phyloP scores from a whole-genome alignment of 2,329 filamentous ascomycete genomes.

The Colletotrichum higginsianum region DNA sequence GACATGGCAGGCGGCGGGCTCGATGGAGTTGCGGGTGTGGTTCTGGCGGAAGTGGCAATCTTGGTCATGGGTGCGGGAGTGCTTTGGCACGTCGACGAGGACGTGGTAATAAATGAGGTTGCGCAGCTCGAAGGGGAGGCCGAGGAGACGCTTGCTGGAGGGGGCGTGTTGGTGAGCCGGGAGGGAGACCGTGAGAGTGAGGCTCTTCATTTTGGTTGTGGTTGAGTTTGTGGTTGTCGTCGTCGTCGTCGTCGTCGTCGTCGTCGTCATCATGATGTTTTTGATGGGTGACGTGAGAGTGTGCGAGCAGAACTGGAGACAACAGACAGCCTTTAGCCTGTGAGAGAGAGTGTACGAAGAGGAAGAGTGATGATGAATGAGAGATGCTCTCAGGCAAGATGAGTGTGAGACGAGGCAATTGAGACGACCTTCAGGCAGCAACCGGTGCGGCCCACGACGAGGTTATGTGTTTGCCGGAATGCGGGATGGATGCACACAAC shows the following conservation, averaged over 20 bases:
- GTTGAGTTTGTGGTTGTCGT: background rate
- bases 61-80: constrained; percentile 9
- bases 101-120: constrained; percentile 19
- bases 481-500: background rate
- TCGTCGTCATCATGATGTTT: background rate
- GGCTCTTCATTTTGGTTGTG: background rate
- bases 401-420: background rate
- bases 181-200: constrained; percentile 24
- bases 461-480: background rate
- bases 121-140: constrained; percentile 37
- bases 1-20: constrained; percentile 31
- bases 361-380: no score
- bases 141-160: constrained; percentile 33
- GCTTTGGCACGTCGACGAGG: constrained; percentile 26
- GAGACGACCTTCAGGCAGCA: background rate
- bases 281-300: background rate
- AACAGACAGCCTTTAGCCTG: background rate
- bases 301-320: background rate
- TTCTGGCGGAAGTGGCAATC: constrained; percentile 34
- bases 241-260: background rate
- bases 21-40: constrained; percentile 24
- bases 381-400: background rate
- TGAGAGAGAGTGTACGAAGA: background rate
- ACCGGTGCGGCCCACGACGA: background rate
- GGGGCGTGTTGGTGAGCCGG: constrained; percentile 22